Base-by-base conservation (phyloP, 2,329 filamentous ascomycete species). In the Stylonectria norvegica region DNA sequence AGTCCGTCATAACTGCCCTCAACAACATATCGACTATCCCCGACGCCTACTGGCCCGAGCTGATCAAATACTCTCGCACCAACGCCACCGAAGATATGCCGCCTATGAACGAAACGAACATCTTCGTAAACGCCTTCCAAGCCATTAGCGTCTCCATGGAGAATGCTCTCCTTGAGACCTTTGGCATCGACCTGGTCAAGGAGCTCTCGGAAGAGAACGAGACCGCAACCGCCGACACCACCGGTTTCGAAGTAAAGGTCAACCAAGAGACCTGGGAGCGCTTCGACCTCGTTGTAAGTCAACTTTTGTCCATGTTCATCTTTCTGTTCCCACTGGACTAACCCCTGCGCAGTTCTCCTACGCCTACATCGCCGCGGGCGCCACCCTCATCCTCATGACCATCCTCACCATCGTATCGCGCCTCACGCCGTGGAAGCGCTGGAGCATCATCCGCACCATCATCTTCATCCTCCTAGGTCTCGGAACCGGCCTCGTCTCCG, bases 341-440 rank as follows among this genome's bases (percentile, higher is more conserved):
- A 48, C 17, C 3, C 4, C 11, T 6, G 2, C 17, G 3, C 12
- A 66, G 62, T 66, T 67, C 39, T 50, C 57, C 14, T 65, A 61
- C 34, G 60, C 56, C 5, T 67, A 64, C 35, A 47, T 67, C 20
- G 52, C 59, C 10, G 57, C 57, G 3, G 64, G 62, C 1, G 34
- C 51, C 35, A 57, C 59, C 16, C 49, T 67, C 17, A 46, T 60
- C 16, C 43, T 67, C 11, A 59, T 67, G 56, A 49, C 54, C 2
- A 4, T 57, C 5, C 56, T 67, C 6, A 51, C 59, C 27, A 38
- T 62, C 27, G 36, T 65, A 22, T 51, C 62, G 2, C 59, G 62
- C 16, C 57, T 52, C 1, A 55, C 50, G 3, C 52, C 53, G 4
- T 62, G 61, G 58, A 58, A 50, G 17, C 46, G 48, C 11, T 67